Percentiles rank a stretch among this genome's conserved stretches.
These are phyloP conservation scores for Paramecium tetraurelia DNA, from an alignment of 73 alveolate species.

Conservation along the genomic window DNA sequence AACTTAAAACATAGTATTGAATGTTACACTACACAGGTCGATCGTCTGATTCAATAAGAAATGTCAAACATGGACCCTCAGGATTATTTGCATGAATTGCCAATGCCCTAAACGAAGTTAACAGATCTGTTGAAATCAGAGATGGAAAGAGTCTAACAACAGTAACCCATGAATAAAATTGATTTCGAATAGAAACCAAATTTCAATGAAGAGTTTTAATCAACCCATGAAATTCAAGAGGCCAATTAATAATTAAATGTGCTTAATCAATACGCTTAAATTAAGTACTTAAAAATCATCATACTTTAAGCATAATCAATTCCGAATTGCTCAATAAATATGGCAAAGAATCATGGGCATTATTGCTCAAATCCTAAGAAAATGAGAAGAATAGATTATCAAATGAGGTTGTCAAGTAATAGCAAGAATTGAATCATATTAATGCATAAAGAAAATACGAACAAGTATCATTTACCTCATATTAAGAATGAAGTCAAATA, in stretches of 20 bases:
- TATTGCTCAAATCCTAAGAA: neutral
- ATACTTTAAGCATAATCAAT: neutral
- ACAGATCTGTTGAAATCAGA: slow-evolving; percentile 7
- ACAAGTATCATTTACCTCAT: neutral
- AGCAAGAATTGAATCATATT: neutral
- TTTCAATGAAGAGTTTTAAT: neutral
- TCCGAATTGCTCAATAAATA: neutral
- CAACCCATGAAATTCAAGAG: neutral
- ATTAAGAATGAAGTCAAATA: slow-evolving; percentile 36
- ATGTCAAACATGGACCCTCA: slow-evolving; percentile 21
- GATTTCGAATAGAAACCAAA: slow-evolving; percentile 15
- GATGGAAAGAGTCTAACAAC: neutral
- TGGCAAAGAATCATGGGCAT: slow-evolving; percentile 43
- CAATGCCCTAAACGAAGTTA: neutral
- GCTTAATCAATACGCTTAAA: neutral
- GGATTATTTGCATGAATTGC: slow-evolving; percentile 27
- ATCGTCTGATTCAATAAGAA: neutral
- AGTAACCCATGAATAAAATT: neutral
- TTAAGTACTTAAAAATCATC: neutral
- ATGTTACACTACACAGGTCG: neutral
- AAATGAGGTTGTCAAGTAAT: neutral
- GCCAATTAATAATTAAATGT: neutral
- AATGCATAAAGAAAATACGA: slow-evolving; percentile 44
- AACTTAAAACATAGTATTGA: neutral
- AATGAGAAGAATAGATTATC: slow-evolving; percentile 12